Conservation (phyloP, 257 asterid genomes). For the Agastache rugosa region DNA sequence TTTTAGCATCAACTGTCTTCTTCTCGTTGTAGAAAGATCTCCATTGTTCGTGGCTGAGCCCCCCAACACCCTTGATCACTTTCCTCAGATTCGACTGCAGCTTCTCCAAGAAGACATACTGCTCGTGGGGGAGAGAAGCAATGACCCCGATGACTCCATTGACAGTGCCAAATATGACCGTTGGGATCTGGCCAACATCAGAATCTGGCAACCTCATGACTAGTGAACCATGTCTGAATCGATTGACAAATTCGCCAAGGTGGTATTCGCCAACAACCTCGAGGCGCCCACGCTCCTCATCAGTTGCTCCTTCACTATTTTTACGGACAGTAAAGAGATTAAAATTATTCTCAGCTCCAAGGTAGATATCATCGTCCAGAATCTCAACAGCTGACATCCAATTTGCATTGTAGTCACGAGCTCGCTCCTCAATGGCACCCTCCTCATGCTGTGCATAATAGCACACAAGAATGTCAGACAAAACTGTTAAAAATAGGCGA, state of each 20-base stretch:
- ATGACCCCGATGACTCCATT: slow-evolving; percentile 92
- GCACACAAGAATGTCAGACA: slow-evolving; percentile 26
- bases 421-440: slow-evolving; percentile 99
- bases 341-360: slow-evolving; percentile 89
- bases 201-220: slow-evolving; percentile 98
- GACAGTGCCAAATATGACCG: slow-evolving; percentile 93
- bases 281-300: slow-evolving; percentile 96
- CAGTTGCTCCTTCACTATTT: slow-evolving; percentile 95
- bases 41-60: slow-evolving; percentile 96
- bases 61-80: slow-evolving; percentile 97
- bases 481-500: not conserved
- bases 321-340: slow-evolving; percentile 90
- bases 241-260: slow-evolving; percentile 91
- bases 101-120: slow-evolving; percentile 77
- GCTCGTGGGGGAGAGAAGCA: slow-evolving; percentile 90
- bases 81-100: slow-evolving; percentile 74
- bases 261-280: slow-evolving; percentile 99
- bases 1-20: slow-evolving; percentile 79
- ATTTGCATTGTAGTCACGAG: slow-evolving; percentile 95
- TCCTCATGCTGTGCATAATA: slow-evolving; percentile 74
- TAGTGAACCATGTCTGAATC: slow-evolving; percentile 91
- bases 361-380: slow-evolving; percentile 88
- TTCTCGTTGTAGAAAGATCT: slow-evolving; percentile 92
- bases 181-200: slow-evolving; percentile 88
- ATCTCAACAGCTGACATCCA: slow-evolving; percentile 99